Conservation (phyloP, 805 yeast species). For the Yarrowia sp. region DNA sequence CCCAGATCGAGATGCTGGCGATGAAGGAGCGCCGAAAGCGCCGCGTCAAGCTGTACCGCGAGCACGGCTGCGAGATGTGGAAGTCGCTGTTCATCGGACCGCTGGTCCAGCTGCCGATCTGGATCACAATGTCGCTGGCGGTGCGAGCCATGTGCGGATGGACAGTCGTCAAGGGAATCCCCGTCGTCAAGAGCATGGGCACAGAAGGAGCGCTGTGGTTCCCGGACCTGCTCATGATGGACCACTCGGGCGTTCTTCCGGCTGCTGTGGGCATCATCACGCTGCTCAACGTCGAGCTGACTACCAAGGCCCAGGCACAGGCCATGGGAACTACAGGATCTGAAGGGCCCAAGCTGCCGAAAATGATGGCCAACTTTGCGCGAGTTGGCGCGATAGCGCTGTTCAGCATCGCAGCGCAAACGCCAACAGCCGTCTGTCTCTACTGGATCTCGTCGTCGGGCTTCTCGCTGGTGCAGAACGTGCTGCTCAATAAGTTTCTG, state of each 20-base stretch:
- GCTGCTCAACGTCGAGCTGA: slow-evolving; percentile 79
- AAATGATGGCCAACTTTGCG: slow-evolving; percentile 58
- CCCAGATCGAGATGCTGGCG: slow-evolving; percentile 71
- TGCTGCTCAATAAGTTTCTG: slow-evolving; percentile 60
- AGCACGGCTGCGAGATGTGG: slow-evolving; percentile 72
- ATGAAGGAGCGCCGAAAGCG: slow-evolving; percentile 75
- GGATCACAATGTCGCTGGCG: slow-evolving; percentile 76
- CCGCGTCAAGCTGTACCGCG: slow-evolving; percentile 67
- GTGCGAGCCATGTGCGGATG: slow-evolving; percentile 72
- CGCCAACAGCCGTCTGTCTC: slow-evolving; percentile 76
- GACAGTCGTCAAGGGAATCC: slow-evolving; percentile 36
- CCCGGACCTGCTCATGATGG: slow-evolving; percentile 55
- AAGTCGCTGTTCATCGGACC: slow-evolving; percentile 70
- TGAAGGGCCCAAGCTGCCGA: slow-evolving; percentile 35
- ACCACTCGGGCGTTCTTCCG: slow-evolving; percentile 67
- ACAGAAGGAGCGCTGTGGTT: slow-evolving; percentile 62
- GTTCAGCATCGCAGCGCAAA: slow-evolving; percentile 82
- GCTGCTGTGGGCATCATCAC: slow-evolving; percentile 66
- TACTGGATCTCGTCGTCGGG: slow-evolving; percentile 88
- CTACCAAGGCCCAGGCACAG: slow-evolving; percentile 47
- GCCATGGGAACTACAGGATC: slow-evolving; percentile 37
- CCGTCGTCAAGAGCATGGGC: slow-evolving; percentile 39
- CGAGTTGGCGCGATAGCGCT: slow-evolving; percentile 73
- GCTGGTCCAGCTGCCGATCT: slow-evolving; percentile 77
- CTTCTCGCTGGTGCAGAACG: slow-evolving; percentile 73